These are phyloP conservation scores for Solanum sejunctum DNA, from an alignment of 257 asterid species.

Conservation along the genomic window DNA sequence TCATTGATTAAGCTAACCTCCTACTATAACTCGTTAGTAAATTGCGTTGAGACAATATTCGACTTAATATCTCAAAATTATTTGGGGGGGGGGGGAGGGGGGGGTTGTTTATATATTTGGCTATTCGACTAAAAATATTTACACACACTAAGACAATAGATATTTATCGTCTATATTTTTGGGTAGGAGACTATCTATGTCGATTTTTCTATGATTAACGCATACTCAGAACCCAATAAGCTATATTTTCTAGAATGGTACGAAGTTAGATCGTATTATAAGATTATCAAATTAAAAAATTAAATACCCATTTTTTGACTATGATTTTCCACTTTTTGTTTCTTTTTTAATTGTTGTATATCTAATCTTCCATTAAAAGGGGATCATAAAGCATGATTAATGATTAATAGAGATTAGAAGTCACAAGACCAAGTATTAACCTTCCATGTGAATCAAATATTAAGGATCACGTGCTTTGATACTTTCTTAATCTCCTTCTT, in stretches of 20 bases:
- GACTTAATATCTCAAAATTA: too few relatives aligned
- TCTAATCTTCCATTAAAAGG: not conserved
- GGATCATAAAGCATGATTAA: not conserved
- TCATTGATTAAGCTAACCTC: too few relatives aligned
- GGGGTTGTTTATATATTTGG: not conserved
- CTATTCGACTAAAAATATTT: not conserved
- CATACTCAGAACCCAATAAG: not conserved
- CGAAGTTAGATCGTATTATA: too few relatives aligned
- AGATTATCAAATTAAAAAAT: not conserved
- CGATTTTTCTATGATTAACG: not conserved
- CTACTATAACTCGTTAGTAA: too few relatives aligned
- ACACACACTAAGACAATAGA: not conserved
- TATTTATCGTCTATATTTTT: not conserved
- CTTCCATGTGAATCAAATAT: slow-evolving; percentile 13
- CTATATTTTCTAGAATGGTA: not conserved
- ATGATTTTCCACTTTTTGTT: not conserved
- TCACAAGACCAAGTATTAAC: not conserved
- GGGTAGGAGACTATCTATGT: not conserved
- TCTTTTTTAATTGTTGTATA: not conserved
- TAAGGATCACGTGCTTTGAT: slow-evolving; percentile 11
- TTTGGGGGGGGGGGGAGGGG: too few relatives aligned
- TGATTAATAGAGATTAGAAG: not conserved
- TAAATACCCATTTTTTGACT: not conserved
- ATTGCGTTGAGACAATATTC: too few relatives aligned
- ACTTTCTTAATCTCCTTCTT: not conserved